These are phyloP conservation scores for Phlebopus sp. DNA, from an alignment of 1,284 basidiomycete genomes.

Conservation along the genomic window DNA sequence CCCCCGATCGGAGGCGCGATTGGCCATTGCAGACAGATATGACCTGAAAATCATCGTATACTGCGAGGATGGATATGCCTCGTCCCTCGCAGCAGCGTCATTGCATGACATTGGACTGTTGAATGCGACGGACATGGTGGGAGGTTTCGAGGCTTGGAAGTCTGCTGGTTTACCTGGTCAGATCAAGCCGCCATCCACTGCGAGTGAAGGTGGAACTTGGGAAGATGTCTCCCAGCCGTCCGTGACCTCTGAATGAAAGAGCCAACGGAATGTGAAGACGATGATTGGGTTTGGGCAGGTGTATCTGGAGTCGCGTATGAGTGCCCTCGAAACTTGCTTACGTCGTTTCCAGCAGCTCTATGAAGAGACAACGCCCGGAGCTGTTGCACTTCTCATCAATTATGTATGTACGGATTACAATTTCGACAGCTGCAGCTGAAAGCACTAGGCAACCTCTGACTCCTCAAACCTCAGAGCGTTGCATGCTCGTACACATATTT, in stretches of 20 bases:
- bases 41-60: constrained; percentile 69
- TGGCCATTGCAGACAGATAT: constrained; percentile 66
- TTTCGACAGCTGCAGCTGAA: no score
- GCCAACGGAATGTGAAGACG: no score
- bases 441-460: no score
- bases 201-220: constrained; percentile 29
- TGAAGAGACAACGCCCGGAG: no score
- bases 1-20: constrained; percentile 52
- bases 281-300: no score
- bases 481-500: no score
- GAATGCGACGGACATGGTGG: constrained; percentile 72
- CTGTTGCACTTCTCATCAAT: no score
- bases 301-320: no score
- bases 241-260: constrained; percentile 19
- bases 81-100: constrained; percentile 65
- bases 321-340: no score
- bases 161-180: constrained; percentile 56
- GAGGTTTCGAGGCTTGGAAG: constrained; percentile 70
- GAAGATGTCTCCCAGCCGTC: constrained; percentile 28
- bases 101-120: constrained; percentile 65
- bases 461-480: no score
- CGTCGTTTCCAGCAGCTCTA: no score
- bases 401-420: no score
- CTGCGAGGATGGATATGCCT: constrained; percentile 67
- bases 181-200: constrained; percentile 31